Evolutionary conservation across 495 filamentous ascomycete genomes (phyloP), one percentile per base, ranked within the genome.

Genomic region (Xylaria grammica): DNA sequence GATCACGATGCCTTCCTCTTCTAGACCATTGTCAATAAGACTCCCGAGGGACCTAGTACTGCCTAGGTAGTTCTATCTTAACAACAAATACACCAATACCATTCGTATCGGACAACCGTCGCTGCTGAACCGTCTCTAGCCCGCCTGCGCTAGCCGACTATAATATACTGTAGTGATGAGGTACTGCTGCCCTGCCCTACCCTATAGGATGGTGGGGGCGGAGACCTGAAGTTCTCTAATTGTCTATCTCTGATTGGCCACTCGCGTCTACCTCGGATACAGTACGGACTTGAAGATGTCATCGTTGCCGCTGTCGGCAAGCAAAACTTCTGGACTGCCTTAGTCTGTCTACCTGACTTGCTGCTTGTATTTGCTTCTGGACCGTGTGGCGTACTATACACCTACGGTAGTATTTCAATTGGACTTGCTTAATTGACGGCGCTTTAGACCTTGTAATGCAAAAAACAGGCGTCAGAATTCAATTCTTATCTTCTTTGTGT

Each of bases 241-340:
- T 27, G 27, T 32, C 42, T 0, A n/a, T 17, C 27, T 3, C n/a
- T 55, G 50, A 63, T 63, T 63, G 60, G 60, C 38, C 15, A 27
- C 3, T 26, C 7, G 2, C 4, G 48, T 27, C 36, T n/a, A 42
- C 56, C 56, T 59, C 56, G 56, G 56, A 40, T 59, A 9, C 22
- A 20, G 9, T 8, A 17, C 4, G n/a, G 50, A 24, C 7, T 48
- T 34, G 26, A 50, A n/a, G 40, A 63, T 63, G 60, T 63, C 60
- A 63, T 63, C 40, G 48, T 52, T 46, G 50, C 60, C 60, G 50
- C 36, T 52, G 40, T 54, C 50, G 60, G 38, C 44, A 46, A 53
- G 17, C 32, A 52, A 38, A 62, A 40, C 30, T 40, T 51, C 32
- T 19, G 30, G 4, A 29, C 46, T 61, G 34, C 19, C 19, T 32